Evolutionary conservation across 495 filamentous ascomycete species (phyloP).

Genomic region (Evernia prunastri): DNA sequence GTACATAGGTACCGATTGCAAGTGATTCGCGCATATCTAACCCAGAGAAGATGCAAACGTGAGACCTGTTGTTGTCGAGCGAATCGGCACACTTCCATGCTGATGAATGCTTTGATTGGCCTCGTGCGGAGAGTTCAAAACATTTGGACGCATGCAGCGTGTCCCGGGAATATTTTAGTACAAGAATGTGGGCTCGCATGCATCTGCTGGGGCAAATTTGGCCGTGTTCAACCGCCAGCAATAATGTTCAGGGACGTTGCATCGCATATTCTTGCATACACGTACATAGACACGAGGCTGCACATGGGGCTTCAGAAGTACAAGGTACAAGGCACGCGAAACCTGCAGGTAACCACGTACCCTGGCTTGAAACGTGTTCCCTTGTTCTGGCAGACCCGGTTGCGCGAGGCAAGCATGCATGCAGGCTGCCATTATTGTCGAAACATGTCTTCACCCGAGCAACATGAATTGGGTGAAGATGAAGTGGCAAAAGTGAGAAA

Average conservation of each 20-base stretch:
- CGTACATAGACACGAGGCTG: conserved; percentile 4
- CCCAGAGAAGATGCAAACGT: not conserved
- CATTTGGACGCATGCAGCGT: not conserved
- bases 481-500: not conserved
- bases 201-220: not conserved
- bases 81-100: not conserved
- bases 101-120: not conserved
- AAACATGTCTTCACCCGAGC: not conserved
- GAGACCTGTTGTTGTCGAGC: not conserved
- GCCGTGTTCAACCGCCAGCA: conserved; percentile 3
- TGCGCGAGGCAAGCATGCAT: not conserved
- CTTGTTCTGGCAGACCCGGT: not conserved
- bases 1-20: not conserved
- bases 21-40: not conserved
- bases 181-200: not conserved
- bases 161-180: not conserved
- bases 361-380: not conserved
- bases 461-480: not conserved
- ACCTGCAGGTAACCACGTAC: not conserved
- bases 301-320: not conserved
- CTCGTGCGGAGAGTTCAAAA: not conserved
- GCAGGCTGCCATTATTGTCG: not conserved
- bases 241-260: not conserved
- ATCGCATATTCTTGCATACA: not conserved
- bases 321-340: conserved; percentile 3